These are phyloP conservation scores for Bipolaris victoriae DNA, from an alignment of 2,329 filamentous ascomycete species.

Conservation along the genomic window DNA sequence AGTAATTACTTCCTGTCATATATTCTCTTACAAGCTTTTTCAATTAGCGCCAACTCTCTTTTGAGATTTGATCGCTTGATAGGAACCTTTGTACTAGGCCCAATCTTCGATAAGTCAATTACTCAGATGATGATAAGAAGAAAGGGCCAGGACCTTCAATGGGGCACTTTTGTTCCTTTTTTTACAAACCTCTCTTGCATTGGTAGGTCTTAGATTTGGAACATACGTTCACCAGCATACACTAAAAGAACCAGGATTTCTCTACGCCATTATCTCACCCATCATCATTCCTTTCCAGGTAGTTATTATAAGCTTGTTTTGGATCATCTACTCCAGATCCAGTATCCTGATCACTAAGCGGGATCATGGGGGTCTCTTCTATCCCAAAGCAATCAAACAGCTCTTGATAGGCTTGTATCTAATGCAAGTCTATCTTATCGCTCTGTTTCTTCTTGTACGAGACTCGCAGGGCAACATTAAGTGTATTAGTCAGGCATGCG, in stretches of 20 bases:
- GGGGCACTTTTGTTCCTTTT: constrained; percentile 16
- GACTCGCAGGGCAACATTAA: constrained; percentile 10
- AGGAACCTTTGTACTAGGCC: constrained; percentile 8
- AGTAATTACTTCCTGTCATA: constrained; percentile 28
- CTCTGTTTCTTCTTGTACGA: constrained; percentile 17
- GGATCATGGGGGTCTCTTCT: constrained; percentile 15
- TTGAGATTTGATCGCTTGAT: constrained; percentile 12
- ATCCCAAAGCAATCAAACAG: constrained; percentile 19
- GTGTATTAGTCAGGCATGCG: constrained; percentile 11
- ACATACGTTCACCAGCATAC: neutral
- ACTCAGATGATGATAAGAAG: constrained; percentile 11
- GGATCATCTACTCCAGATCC: constrained; percentile 13
- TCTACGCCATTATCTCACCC: constrained; percentile 21
- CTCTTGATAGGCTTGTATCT: constrained; percentile 18
- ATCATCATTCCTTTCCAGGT: constrained; percentile 21
- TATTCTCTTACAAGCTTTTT: constrained; percentile 20
- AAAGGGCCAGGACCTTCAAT: constrained; percentile 13
- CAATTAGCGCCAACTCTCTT: constrained; percentile 13
- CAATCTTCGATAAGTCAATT: constrained; percentile 17
- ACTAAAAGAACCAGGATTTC: constrained; percentile 14
- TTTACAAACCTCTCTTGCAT: constrained; percentile 26
- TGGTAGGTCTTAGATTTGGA: constrained; percentile 6
- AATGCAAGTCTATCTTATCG: constrained; percentile 13
- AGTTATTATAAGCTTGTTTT: constrained; percentile 17
- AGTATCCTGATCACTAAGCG: constrained; percentile 6